A percentile compares a stretch with the other conserved stretches of the same genome.
Conservation (phyloP, 345 rosid genomes). For the Turritis glabra region DNA sequence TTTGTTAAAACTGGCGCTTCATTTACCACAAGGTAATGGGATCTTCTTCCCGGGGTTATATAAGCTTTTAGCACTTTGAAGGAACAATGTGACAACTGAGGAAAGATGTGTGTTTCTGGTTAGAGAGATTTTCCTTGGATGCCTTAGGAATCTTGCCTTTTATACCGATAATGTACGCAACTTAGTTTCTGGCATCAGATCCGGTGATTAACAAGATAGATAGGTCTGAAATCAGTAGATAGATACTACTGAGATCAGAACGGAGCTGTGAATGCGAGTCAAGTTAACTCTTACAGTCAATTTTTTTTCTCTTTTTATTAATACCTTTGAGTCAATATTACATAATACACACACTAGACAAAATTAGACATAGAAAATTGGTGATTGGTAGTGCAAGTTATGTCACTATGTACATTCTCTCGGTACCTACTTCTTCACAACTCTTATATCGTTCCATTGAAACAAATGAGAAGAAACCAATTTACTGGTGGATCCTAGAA, state of each 20-base stretch:
- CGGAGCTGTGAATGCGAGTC: constrained; percentile 1
- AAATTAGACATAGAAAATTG: constrained; percentile 15
- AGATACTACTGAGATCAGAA: constrained; percentile 1
- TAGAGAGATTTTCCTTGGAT: background rate
- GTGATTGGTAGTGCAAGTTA: constrained; percentile 25
- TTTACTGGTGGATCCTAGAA: constrained; percentile 11
- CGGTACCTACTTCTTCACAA: constrained; percentile 20
- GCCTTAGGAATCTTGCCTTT: constrained; percentile 10
- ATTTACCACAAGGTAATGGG: constrained; percentile 15
- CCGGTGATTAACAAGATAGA: background rate
- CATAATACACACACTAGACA: constrained; percentile 19
- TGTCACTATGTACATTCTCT: constrained; percentile 31
- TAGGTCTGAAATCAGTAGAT: background rate
- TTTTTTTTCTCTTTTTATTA: constrained; percentile 1
- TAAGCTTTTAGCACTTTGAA: constrained; percentile 7
- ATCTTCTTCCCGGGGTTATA: background rate
- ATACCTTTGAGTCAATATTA: background rate
- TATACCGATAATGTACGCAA: background rate
- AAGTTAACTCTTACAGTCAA: constrained; percentile 18
- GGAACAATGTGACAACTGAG: background rate
- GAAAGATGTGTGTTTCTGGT: background rate
- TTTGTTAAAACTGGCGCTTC: background rate
- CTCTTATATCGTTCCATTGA: background rate
- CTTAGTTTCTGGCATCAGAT: background rate
- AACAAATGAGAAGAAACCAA: constrained; percentile 23